Base-by-base conservation (phyloP, 139 green algal genomes). In the Picochlorum sp. region DNA sequence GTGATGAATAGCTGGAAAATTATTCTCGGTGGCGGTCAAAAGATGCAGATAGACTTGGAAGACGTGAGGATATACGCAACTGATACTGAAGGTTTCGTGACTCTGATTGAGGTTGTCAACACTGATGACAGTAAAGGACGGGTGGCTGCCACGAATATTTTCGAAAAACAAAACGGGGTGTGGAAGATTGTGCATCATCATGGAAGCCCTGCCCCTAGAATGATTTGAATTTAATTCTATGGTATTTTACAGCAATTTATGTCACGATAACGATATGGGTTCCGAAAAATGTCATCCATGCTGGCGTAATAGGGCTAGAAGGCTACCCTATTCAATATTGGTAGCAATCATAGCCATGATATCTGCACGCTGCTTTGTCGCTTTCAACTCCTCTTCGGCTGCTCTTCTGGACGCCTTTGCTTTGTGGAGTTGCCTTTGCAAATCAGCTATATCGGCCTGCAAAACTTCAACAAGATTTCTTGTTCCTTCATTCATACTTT, bases 151-250 rank as follows among this genome's bases (percentile, higher is more conserved):
- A 94, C 86, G 41, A 94, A 94, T 57, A 64, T 94, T 1, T 94
- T 93, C 70, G 81, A 94, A 56, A 83, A 83, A 68, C 80, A 91
- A 45, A 55, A 69, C 25, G 82, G 81, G 13, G 40, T 68, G 5
- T 94, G 85, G 85, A 68, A 77, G 13, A 74, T 94, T 9, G 57
- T 82, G 7, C 73, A 83, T 18, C 85, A 94, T 70, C 86, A 94
- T 26, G 85, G 81, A n/a, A 65, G 70, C 24, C 9, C 44, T 8
- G 33, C 36, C 5, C 50, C 61, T 8, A 32, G 30, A 32, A 14
- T 26, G 22, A 47, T 47, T 10, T 26, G 18, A 20, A 20, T 44
- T 44, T 44, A 44, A 16, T n/a, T 43, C 16, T 43, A 7, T 0
- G 18, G 5, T 44, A 20, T 3, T 44, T n/a, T n/a, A n/a, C n/a